Evolutionary conservation across 257 asterid species (phyloP).

Genomic region (Rubia yunnanensis): DNA sequence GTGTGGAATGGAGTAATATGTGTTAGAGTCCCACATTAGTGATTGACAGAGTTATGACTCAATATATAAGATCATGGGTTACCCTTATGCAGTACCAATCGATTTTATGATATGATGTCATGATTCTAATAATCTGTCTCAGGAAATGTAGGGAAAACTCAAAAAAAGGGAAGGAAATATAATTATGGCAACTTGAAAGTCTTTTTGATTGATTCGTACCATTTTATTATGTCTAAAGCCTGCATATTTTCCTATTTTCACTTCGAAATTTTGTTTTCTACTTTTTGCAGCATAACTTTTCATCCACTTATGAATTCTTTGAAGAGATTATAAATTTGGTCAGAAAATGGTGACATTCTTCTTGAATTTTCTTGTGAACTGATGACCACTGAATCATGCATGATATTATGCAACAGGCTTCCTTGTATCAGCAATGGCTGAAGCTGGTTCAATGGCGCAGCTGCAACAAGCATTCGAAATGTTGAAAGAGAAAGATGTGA

Average conservation of each 20-base stretch:
- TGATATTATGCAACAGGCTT: conserved; percentile 1
- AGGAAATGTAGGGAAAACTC: no score
- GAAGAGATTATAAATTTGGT: not conserved
- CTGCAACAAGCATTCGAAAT: not conserved
- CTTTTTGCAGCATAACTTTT: not conserved
- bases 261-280: not conserved
- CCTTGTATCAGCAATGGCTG: not conserved
- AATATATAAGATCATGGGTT: no score
- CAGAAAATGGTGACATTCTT: not conserved
- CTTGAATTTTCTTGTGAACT: not conserved
- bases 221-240: not conserved
- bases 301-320: not conserved
- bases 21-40: no score
- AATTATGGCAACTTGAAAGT: not conserved
- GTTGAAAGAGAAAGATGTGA: not conserved
- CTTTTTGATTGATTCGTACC: no score
- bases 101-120: no score
- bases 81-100: no score
- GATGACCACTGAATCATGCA: not conserved
- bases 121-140: no score
- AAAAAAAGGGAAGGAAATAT: no score
- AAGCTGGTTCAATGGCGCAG: not conserved
- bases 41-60: no score
- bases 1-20: no score
- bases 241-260: not conserved